A percentile compares a stretch with the other conserved stretches of the same genome.
Evolutionary conservation across 352 stramenopile genomes (phyloP).

Genomic region (Globisporangium irregulare): DNA sequence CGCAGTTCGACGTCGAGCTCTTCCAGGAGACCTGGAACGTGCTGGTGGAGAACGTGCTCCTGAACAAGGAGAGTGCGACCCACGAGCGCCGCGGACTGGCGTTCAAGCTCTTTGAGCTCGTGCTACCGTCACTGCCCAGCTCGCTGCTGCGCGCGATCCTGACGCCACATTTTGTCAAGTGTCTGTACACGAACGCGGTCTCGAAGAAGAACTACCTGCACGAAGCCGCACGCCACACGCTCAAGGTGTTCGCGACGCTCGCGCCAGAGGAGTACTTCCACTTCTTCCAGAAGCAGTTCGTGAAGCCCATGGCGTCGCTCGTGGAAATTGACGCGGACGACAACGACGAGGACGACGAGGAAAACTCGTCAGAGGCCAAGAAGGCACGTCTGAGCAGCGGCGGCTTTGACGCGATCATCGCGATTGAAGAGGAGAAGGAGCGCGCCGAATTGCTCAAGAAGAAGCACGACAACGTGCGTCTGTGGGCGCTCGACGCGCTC

Average conservation of each 20-base stretch:
- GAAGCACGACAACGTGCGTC: conserved; percentile 56
- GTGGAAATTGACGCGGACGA: conserved; percentile 35
- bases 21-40: conserved; percentile 79
- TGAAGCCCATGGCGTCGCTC: conserved; percentile 52
- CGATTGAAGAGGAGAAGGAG: conserved; percentile 78
- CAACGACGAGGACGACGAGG: conserved; percentile 35
- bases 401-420: conserved; percentile 66
- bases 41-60: conserved; percentile 76
- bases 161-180: conserved; percentile 78
- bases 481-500: conserved; percentile 75
- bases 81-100: conserved; percentile 77
- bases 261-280: conserved; percentile 62
- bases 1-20: conserved; percentile 54
- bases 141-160: conserved; percentile 58
- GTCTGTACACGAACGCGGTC: conserved; percentile 78
- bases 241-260: conserved; percentile 53
- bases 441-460: conserved; percentile 49
- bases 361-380: conserved; percentile 24
- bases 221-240: conserved; percentile 63
- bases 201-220: conserved; percentile 83
- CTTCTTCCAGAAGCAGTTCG: conserved; percentile 73
- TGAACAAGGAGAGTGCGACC: conserved; percentile 41
- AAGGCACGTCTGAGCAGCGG: conserved; percentile 37
- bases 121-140: conserved; percentile 48
- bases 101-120: conserved; percentile 82